These are phyloP conservation scores for Phyllosticta capitalensis DNA, from an alignment of 2,329 filamentous ascomycete genomes.

Conservation along the genomic window DNA sequence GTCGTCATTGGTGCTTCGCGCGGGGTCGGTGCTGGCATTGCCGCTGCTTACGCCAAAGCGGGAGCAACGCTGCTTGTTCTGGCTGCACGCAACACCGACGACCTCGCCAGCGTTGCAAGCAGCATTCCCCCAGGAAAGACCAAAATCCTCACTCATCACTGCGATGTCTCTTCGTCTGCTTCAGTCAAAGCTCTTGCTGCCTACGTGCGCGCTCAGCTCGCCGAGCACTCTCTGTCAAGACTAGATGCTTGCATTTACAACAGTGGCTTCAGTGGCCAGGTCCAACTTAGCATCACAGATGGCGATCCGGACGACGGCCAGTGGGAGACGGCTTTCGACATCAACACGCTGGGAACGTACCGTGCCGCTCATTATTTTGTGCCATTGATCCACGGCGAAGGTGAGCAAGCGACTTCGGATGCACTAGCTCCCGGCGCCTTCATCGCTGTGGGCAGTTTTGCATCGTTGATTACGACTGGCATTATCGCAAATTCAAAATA, in stretches of 20 bases:
- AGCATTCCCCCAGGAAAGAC: background rate
- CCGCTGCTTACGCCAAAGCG: slow-evolving; percentile 28
- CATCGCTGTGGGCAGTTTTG: slow-evolving; percentile 18
- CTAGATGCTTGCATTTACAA: slow-evolving; percentile 3
- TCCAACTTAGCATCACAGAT: slow-evolving; percentile 24
- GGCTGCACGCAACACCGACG: slow-evolving; percentile 26
- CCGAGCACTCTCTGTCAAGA: background rate
- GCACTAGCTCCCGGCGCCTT: slow-evolving; percentile 22
- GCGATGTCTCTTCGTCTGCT: slow-evolving; percentile 22
- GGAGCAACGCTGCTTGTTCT: slow-evolving; percentile 32
- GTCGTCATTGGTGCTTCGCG: slow-evolving; percentile 23
- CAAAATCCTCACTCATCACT: slow-evolving; percentile 1
- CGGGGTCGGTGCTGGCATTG: slow-evolving; percentile 22
- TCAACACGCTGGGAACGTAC: slow-evolving; percentile 31
- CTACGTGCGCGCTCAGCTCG: background rate
- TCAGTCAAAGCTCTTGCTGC: slow-evolving; percentile 15
- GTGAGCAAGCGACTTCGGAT: slow-evolving; percentile 1
- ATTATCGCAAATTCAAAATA: slow-evolving; percentile 33
- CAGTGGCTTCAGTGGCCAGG: slow-evolving; percentile 22
- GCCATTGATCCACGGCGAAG: slow-evolving; percentile 15
- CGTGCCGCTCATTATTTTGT: slow-evolving; percentile 28
- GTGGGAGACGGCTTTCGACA: slow-evolving; percentile 22
- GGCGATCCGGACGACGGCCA: slow-evolving; percentile 25
- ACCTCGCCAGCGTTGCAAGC: slow-evolving; percentile 18
- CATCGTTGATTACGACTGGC: slow-evolving; percentile 27